Base-by-base conservation (phyloP, 2,329 filamentous ascomycete genomes). In the Clarireedia sp. region DNA sequence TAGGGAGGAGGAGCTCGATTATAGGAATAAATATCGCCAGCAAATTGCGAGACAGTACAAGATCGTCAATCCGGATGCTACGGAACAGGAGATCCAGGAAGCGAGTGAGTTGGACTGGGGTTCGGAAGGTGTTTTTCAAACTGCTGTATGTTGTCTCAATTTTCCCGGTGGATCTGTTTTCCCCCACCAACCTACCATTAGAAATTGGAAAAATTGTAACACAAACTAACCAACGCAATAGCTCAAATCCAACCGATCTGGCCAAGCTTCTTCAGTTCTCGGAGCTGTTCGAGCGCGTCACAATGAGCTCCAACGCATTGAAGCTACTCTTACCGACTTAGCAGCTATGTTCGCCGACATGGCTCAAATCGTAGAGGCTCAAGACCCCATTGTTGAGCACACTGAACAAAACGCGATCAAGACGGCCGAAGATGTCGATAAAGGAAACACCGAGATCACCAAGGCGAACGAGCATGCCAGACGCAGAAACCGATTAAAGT, bases 1-100 rank as follows among this genome's bases (percentile, higher is more conserved):
- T 70, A 78, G 86, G 67, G 74, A 79, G 63, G 84, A 89, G 67
- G 89, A 94, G 75, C 75, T 79, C 57, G 77, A 79, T 46, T 91
- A 89, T 74, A 79, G 81, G 67, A 77, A 81, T 67, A 77, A 83
- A 61, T 90, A 90, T 70, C 80, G 85, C 58, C 86, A 90, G 60
- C 86, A 90, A 70, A 89, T 92, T 67, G 82, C 82, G 57, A 80
- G 89, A 65, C 89, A 94, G 71, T 91, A 89, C 71, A 78, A 82
- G 55, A 90, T 92, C 67, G 87, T 90, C 62, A 89, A 90, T 69
- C 88, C 88, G 51, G 84, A 90, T 45, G 89, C 88, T n/a, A 80
- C 79, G 48, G 86, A 90, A 57, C 74, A 79, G 1, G 86, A 92
- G 71, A 83, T 91, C 2, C 74, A 78, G 48, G 75, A 88, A 68